phyloP scores from a whole-genome alignment of 169 alveolate genomes.

The Plasmodium inui region DNA sequence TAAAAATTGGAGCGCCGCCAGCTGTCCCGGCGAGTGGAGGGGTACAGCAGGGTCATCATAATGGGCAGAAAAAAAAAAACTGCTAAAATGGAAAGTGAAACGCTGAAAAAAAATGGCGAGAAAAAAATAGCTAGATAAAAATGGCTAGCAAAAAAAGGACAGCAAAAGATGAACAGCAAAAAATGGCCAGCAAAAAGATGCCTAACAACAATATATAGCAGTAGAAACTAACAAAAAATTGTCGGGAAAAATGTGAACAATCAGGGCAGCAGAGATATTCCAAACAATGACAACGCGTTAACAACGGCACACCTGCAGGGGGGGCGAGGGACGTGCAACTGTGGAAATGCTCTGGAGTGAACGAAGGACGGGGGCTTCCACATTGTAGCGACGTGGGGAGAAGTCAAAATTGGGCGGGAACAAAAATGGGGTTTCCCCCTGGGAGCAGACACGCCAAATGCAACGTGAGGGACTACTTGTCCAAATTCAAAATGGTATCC shows the following conservation, averaged over 20 bases:
- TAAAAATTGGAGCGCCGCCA: background rate
- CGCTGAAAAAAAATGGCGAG: background rate
- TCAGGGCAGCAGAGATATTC: background rate
- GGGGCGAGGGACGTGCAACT: background rate
- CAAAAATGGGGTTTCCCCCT: background rate
- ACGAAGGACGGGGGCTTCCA: background rate
- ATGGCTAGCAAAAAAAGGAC: background rate
- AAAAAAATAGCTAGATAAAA: background rate
- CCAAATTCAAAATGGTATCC: slow-evolving; percentile 58
- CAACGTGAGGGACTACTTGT: background rate
- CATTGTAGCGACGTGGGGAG: background rate
- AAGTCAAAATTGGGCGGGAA: background rate
- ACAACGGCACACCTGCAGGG: background rate
- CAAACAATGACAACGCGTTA: background rate
- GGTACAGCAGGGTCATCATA: background rate
- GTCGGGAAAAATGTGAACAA: background rate
- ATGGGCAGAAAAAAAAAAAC: slow-evolving; percentile 5
- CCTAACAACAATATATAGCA: background rate
- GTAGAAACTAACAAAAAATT: background rate
- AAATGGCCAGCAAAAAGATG: background rate
- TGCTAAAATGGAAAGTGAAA: background rate
- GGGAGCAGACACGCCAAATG: background rate
- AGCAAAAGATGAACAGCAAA: background rate
- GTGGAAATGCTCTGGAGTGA: background rate
- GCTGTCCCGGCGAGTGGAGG: background rate